Conservation (phyloP, 257 asterid genomes). For the Leptodermis oblonga region DNA sequence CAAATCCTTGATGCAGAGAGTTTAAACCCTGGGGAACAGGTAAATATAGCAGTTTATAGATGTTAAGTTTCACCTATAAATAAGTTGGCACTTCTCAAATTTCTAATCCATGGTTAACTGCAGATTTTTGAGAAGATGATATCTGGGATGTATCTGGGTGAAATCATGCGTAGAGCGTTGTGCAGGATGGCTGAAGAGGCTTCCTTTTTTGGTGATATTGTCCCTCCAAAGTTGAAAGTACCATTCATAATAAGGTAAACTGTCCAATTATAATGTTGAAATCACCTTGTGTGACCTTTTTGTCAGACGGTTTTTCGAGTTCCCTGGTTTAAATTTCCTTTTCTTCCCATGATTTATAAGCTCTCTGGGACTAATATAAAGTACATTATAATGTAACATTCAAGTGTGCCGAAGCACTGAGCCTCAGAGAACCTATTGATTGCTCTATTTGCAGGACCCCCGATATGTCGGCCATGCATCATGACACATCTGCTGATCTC, state of each 20-base stretch:
- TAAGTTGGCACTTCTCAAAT: neutral
- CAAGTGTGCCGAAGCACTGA: neutral
- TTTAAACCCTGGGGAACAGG: constrained; percentile 95
- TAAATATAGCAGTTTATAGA: constrained; percentile 8
- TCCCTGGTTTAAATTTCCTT: neutral
- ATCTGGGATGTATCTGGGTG: constrained; percentile 97
- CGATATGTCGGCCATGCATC: constrained; percentile 78
- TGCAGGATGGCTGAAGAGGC: constrained; percentile 82
- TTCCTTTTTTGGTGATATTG: constrained; percentile 57
- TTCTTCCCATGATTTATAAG: neutral
- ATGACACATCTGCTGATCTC: constrained; percentile 76
- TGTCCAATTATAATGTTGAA: neutral
- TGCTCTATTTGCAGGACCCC: constrained; percentile 54
- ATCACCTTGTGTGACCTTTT: neutral
- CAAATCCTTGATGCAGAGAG: constrained; percentile 72
- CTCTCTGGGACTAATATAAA: neutral
- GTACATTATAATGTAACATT: neutral
- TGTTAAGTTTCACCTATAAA: neutral
- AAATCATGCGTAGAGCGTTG: constrained; percentile 82
- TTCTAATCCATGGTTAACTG: constrained; percentile 15
- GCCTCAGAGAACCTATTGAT: constrained; percentile 11
- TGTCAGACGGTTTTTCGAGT: neutral
- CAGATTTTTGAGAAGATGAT: constrained; percentile 86
- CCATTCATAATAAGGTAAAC: constrained; percentile 74
- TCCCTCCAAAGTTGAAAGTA: constrained; percentile 62